Evolutionary conservation across 2,329 filamentous ascomycete genomes (phyloP).

Genomic region (Dothideomycetes sp.): DNA sequence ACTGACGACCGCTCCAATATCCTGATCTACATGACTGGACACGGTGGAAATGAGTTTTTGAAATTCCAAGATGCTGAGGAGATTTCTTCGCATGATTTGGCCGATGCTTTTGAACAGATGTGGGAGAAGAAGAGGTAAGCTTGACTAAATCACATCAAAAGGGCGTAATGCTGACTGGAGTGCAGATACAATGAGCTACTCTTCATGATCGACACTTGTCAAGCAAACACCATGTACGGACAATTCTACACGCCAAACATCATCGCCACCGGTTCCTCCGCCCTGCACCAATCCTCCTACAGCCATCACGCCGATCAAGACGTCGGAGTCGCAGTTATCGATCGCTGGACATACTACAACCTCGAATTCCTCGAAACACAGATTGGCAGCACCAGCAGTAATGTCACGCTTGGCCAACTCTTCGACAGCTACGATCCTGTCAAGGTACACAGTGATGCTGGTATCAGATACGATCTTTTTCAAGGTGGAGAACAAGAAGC

Average conservation of each 20-base stretch:
- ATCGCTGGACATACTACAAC: conserved; percentile 97
- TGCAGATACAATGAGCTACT: conserved; percentile 84
- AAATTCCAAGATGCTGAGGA: conserved; percentile 99
- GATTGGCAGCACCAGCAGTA: conserved; percentile 74
- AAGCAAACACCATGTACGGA: conserved; percentile 98
- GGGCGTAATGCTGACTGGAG: not conserved
- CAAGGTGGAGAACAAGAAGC: conserved; percentile 70
- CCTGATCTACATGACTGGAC: conserved; percentile 97
- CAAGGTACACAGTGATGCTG: conserved; percentile 89
- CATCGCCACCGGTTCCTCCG: conserved; percentile 91
- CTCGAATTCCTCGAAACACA: conserved; percentile 91
- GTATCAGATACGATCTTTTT: conserved; percentile 93
- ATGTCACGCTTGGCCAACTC: conserved; percentile 83
- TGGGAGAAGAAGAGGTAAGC: conserved; percentile 93
- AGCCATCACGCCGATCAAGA: conserved; percentile 97
- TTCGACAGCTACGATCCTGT: conserved; percentile 94
- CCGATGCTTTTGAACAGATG: conserved; percentile 98
- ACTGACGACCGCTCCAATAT: conserved; percentile 96
- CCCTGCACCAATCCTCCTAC: conserved; percentile 92
- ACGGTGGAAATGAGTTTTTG: conserved; percentile 93
- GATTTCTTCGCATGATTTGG: conserved; percentile 90
- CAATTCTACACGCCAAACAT: conserved; percentile 98
- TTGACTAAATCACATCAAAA: not conserved
- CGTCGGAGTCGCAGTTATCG: conserved; percentile 94
- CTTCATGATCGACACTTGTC: conserved; percentile 99